A percentile compares a stretch with the other conserved stretches of the same genome.
These are phyloP conservation scores for Populus davidiana DNA, from an alignment of 345 rosid species.

Conservation along the genomic window DNA sequence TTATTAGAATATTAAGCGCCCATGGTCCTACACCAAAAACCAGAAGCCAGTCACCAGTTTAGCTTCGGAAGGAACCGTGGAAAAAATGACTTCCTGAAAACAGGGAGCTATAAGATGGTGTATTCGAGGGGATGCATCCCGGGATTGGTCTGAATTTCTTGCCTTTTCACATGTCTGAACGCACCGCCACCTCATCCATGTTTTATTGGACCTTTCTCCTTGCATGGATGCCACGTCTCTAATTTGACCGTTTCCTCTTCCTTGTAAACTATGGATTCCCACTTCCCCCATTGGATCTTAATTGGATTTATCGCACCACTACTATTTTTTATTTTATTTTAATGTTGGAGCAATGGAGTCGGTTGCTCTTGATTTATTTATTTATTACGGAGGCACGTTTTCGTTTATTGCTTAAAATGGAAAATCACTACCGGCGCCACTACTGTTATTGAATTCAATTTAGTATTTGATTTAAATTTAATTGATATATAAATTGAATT, in stretches of 20 bases:
- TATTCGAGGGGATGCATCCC: background rate
- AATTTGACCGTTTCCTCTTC: background rate
- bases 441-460: too few species aligned
- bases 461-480: too few species aligned
- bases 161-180: background rate
- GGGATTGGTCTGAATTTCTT: background rate
- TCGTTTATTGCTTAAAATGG: background rate
- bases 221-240: background rate
- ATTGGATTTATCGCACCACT: too few species aligned
- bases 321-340: too few species aligned
- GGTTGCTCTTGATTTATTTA: too few species aligned
- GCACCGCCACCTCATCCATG: background rate
- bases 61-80: background rate
- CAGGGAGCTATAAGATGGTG: conserved; percentile 10
- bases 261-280: background rate
- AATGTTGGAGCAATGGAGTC: too few species aligned
- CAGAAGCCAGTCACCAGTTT: conserved; percentile 3
- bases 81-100: conserved; percentile 14
- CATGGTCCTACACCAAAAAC: background rate
- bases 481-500: too few species aligned
- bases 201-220: background rate
- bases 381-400: too few species aligned
- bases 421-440: too few species aligned
- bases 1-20: background rate
- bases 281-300: background rate